Base-by-base conservation (phyloP, 179 eudicot genomes). In the Pouteria campechiana region DNA sequence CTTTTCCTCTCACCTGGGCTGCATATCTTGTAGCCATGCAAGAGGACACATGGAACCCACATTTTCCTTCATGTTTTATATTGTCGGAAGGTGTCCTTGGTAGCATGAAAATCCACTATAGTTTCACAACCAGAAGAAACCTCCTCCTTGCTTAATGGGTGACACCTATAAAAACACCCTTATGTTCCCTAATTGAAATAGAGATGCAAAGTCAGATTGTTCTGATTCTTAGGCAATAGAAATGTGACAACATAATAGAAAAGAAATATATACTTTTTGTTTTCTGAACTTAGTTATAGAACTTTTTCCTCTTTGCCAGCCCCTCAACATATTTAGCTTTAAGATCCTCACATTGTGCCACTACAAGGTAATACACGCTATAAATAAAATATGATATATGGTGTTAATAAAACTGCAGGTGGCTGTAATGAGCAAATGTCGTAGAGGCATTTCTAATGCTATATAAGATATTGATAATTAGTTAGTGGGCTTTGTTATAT, bases 151-250 rank as follows among this genome's bases (percentile, higher is more conserved):
- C 64, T 81, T 47, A 78, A 53, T 39, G 95, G 97, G 30, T 95
- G 73, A 55, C 97, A 85, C 12, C 97, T 78, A 43, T 95, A 89
- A 55, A n/a, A 85, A 89, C 17, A 89, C 97, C 67, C 93, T 79
- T 29, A 89, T 89, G 55, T 78, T 89, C 41, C 97, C 97, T 88
- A n/a, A n/a, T n/a, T n/a, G 54, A 19, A 20, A 54, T 69, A 48
- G 67, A 75, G 21, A 35, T 55, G 46, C 42, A 52, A 17, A 41
- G 19, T 52, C 34, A 38, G 39, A 16, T 41, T 17, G 37, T 25
- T 25, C 43, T 22, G 21, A 15, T n/a, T 37, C 7, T 41, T 34
- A 31, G 17, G 23, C 12, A 29, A 40, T n/a, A n/a, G n/a, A n/a
- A n/a, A n/a, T n/a, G n/a, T n/a, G n/a, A n/a, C n/a, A n/a, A n/a